Evolutionary conservation across 768 basidiomycete species (phyloP).

Genomic region (Psilocybe sp.): DNA sequence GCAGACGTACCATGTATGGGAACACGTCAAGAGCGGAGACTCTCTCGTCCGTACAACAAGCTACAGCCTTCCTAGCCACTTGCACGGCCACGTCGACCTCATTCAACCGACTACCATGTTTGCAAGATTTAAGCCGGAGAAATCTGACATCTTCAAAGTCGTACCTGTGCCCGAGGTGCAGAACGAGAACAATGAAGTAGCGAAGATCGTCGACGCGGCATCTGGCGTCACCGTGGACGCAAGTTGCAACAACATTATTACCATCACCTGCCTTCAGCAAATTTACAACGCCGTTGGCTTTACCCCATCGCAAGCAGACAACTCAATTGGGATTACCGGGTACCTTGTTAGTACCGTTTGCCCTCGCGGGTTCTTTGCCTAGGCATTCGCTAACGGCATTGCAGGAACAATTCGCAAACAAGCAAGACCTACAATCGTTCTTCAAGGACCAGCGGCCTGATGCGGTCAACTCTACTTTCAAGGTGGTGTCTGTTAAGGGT

Average conservation of each 20-base stretch:
- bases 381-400: not conserved
- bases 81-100: constrained; percentile 62
- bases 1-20: constrained; percentile 56
- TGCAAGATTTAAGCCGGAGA: constrained; percentile 44
- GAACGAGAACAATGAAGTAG: constrained; percentile 18
- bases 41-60: constrained; percentile 58
- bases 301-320: constrained; percentile 37
- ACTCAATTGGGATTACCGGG: constrained; percentile 52
- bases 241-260: constrained; percentile 47
- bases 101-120: constrained; percentile 74
- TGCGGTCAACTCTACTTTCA: constrained; percentile 49
- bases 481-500: constrained; percentile 56
- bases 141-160: constrained; percentile 36
- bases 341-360: constrained; percentile 32
- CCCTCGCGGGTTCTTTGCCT: not conserved
- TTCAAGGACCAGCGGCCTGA: constrained; percentile 44
- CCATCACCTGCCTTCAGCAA: constrained; percentile 49
- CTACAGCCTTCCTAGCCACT: constrained; percentile 57
- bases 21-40: constrained; percentile 43
- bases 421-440: constrained; percentile 46
- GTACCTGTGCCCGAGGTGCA: constrained; percentile 10
- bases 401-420: constrained; percentile 47
- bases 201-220: constrained; percentile 13
- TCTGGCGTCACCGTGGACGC: constrained; percentile 42
- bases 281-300: constrained; percentile 52